A percentile compares a stretch with the other conserved stretches of the same genome.
These are phyloP conservation scores for Holtermanniella nyarrowii DNA, from an alignment of 768 basidiomycete species.

Conservation along the genomic window DNA sequence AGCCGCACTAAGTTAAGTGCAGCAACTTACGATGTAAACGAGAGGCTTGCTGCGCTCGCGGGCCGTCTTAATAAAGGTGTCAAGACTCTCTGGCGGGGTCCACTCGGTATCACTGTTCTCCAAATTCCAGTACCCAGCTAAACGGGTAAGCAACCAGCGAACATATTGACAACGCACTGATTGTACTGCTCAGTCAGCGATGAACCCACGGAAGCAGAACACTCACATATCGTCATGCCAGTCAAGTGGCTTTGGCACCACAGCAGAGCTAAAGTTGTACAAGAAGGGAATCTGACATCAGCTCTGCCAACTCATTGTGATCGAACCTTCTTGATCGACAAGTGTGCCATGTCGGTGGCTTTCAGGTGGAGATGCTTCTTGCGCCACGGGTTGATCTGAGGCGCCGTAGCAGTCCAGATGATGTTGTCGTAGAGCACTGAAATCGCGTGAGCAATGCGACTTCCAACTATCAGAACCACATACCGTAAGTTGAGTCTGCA, in stretches of 20 bases:
- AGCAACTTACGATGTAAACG: slow-evolving; percentile 52
- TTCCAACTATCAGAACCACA: no score
- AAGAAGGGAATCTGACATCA: slow-evolving; percentile 44
- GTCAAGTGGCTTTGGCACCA: slow-evolving; percentile 61
- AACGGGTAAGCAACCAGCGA: not conserved
- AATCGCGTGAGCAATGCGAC: no score
- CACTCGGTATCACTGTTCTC: slow-evolving; percentile 55
- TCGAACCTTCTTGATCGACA: slow-evolving; percentile 49
- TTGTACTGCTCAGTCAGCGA: not conserved
- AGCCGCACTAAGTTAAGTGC: not conserved
- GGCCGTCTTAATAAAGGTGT: slow-evolving; percentile 52
- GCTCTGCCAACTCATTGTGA: not conserved
- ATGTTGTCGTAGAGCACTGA: slow-evolving; percentile 58
- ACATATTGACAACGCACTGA: slow-evolving; percentile 4
- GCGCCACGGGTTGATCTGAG: slow-evolving; percentile 60
- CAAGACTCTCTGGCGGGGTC: slow-evolving; percentile 48
- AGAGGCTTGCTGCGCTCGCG: slow-evolving; percentile 51
- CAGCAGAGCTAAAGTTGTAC: slow-evolving; percentile 59
- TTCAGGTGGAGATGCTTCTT: slow-evolving; percentile 47
- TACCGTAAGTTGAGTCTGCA: not conserved
- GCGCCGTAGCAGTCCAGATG: slow-evolving; percentile 57
- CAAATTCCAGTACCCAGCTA: slow-evolving; percentile 52
- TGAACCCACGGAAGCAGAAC: no score
- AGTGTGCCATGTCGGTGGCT: slow-evolving; percentile 53
- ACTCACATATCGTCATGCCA: slow-evolving; percentile 51